Percentiles rank a stretch among this genome's conserved stretches.
Evolutionary conservation across 192 early-diverging fungal genomes (phyloP).

Genomic region (Gamsiella multidivaricata): DNA sequence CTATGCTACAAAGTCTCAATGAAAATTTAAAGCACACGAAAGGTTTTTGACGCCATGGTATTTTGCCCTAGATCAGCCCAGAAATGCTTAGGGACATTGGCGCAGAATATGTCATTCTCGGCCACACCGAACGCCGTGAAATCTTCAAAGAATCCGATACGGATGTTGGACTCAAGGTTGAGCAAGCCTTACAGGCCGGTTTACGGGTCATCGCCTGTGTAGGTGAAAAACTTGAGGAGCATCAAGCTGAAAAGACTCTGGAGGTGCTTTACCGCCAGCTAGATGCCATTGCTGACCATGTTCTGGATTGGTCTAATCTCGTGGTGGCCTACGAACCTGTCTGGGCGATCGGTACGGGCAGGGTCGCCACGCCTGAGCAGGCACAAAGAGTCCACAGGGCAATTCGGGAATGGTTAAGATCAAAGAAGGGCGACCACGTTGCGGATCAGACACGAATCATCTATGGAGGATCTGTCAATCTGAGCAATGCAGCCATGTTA

Average conservation of each 20-base stretch:
- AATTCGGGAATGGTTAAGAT: conserved; percentile 84
- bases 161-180: conserved; percentile 86
- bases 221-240: conserved; percentile 94
- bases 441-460: conserved; percentile 89
- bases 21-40: not conserved
- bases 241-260: conserved; percentile 85
- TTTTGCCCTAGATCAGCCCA: conserved; percentile 55
- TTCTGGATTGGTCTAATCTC: conserved; percentile 89
- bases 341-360: conserved; percentile 99
- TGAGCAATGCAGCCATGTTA: conserved; percentile 79
- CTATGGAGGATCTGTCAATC: conserved; percentile 95
- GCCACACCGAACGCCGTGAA: conserved; percentile 97
- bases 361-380: conserved; percentile 92
- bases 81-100: conserved; percentile 94
- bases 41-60: not conserved
- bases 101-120: conserved; percentile 93
- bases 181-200: conserved; percentile 82
- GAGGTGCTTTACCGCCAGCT: conserved; percentile 89
- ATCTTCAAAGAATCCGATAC: conserved; percentile 88
- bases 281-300: conserved; percentile 75
- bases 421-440: conserved; percentile 81
- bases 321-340: conserved; percentile 99
- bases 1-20: not conserved
- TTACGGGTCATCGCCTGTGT: conserved; percentile 93
- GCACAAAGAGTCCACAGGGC: conserved; percentile 92